phyloP scores from a whole-genome alignment of 495 filamentous ascomycete genomes.

The Penicilliopsis zonata region DNA sequence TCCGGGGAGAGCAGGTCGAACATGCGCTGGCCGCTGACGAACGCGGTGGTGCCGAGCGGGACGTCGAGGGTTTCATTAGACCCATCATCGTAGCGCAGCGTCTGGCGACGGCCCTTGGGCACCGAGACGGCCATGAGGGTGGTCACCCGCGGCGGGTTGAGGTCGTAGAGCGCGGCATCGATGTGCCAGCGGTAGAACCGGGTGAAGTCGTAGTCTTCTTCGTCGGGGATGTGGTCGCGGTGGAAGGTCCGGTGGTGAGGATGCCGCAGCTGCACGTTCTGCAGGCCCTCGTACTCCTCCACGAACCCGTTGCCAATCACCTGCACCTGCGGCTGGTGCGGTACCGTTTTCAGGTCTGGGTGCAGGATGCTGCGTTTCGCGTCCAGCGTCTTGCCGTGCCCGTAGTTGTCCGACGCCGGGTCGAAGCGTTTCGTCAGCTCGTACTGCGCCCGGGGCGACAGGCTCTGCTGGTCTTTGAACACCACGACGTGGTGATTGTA shows the following conservation, averaged over 20 bases:
- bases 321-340: conserved; percentile 68
- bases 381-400: conserved; percentile 60
- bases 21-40: conserved; percentile 55
- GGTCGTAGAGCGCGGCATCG: conserved; percentile 61
- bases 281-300: conserved; percentile 51
- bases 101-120: conserved; percentile 50
- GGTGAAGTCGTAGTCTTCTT: conserved; percentile 53
- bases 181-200: conserved; percentile 74
- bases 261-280: conserved; percentile 54
- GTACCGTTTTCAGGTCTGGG: conserved; percentile 66
- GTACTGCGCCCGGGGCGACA: conserved; percentile 57
- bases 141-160: conserved; percentile 58
- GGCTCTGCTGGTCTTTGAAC: conserved; percentile 50
- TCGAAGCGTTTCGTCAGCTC: conserved; percentile 60
- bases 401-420: conserved; percentile 48
- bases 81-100: conserved; percentile 58
- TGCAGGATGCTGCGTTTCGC: conserved; percentile 57
- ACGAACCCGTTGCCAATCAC: conserved; percentile 64
- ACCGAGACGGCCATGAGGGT: conserved; percentile 57
- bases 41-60: conserved; percentile 64
- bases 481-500: conserved; percentile 54
- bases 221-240: conserved; percentile 45
- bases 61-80: conserved; percentile 55
- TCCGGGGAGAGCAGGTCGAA: conserved; percentile 46
- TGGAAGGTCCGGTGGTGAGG: conserved; percentile 68